Evolutionary conservation across 2,329 filamentous ascomycete genomes (phyloP), one percentile per base, ranked within the genome.

Genomic region (Trematosphaeria pertusa): DNA sequence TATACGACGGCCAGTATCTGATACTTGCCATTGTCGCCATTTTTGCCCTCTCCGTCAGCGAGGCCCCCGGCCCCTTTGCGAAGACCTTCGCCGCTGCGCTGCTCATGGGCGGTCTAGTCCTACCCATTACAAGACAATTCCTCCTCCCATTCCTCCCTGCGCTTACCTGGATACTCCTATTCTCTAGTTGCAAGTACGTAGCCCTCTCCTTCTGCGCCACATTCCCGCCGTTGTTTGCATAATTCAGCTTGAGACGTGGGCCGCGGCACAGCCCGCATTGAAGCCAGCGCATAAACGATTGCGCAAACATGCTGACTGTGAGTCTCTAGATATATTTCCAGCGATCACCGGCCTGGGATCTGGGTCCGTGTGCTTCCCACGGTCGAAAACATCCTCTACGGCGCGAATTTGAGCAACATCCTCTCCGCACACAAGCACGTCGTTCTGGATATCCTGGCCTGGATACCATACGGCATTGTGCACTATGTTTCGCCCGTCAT

Each of bases 351-450:
- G 59, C 92, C 92, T 49, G 88, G 91, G 53, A 97, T 97, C 64
- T 96, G 91, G 89, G 93, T 97, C 58, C 91, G 92, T 65, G 91
- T 97, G 20, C 82, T 97, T 26, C 93, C 93, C 4, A 91, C 93
- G 14, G 83, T 97, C 55, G 93, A 97, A 75, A 97, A 97, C 73
- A 94, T 97, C 53, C 81, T 97, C 24, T 97, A 97, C 69, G 93
- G 93, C 61, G 91, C 92, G 54, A 97, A 97, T 74, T 81, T 97
- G 47, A 96, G 91, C 76, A 97, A 96, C 73, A 95, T 97, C 64
- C 83, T 97, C 43, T 96, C 92, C 11, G 90, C 90, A 35, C 90
- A 96, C 75, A 89, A 93, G 64, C 87, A 89, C 72, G 83, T 88
- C 5, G 79, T 90, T 37, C 84, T 97, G 46, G 92, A 97, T 67